phyloP scores from a whole-genome alignment of 1,284 basidiomycete species.

The Rhodofomes roseus region DNA sequence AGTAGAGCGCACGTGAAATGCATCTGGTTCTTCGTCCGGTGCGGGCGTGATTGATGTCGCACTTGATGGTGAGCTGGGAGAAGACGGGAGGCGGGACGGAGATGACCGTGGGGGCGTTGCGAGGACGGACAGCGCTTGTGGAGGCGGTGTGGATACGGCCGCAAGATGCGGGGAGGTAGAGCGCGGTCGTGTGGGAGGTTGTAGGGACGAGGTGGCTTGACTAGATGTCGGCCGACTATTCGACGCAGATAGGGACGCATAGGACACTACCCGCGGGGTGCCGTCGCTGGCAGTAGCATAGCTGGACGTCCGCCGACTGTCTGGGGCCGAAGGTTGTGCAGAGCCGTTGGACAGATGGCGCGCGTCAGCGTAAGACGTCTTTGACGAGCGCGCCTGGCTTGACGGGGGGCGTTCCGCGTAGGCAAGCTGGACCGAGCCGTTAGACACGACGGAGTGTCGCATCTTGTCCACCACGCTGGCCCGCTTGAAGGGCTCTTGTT shows the following conservation, averaged over 20 bases:
- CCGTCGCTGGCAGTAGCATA: neutral
- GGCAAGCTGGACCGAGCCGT: slow-evolving; percentile 27
- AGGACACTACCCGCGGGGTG: neutral
- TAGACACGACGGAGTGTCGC: slow-evolving; percentile 24
- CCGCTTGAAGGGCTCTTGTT: slow-evolving; percentile 24
- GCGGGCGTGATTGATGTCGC: slow-evolving; percentile 61
- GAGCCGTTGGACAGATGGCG: slow-evolving; percentile 2
- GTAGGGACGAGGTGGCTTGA: neutral
- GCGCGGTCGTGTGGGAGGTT: neutral
- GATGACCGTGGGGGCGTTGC: slow-evolving; percentile 20
- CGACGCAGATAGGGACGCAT: slow-evolving; percentile 13
- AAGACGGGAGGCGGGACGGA: slow-evolving; percentile 33
- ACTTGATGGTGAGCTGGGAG: slow-evolving; percentile 39
- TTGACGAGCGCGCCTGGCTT: slow-evolving; percentile 5
- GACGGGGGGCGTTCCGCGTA: slow-evolving; percentile 27
- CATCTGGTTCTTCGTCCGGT: slow-evolving; percentile 79
- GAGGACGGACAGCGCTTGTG: slow-evolving; percentile 14
- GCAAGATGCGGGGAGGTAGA: slow-evolving; percentile 6
- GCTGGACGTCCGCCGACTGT: neutral
- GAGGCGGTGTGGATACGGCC: slow-evolving; percentile 12
- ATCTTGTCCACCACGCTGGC: slow-evolving; percentile 20
- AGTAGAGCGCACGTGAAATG: slow-evolving; percentile 83
- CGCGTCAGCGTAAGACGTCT: slow-evolving; percentile 2
- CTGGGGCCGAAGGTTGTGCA: neutral
- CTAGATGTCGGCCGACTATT: neutral